Evolutionary conservation across 106 monocot species (phyloP), one percentile per base, ranked within the genome.

Genomic region (Apostasia ramifera): DNA sequence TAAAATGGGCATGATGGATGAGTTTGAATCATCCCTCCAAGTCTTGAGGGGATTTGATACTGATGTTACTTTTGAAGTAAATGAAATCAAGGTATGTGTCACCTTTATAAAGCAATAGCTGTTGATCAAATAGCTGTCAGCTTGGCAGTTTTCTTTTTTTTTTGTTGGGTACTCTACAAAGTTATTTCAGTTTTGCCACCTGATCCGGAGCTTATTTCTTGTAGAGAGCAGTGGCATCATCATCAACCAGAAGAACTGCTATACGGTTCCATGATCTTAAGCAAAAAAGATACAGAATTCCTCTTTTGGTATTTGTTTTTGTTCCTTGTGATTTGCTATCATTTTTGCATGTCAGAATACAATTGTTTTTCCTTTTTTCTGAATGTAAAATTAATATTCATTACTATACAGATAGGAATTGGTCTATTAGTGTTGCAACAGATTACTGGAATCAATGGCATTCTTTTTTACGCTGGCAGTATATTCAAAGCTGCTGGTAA

Each of bases 401-500:
- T 57, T 75, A 62, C 58, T 44, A 0, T 87, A 66, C 78, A 95
- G 95, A 78, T 97, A 66, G 95, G 95, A 76, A 89, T 89, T 81
- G 82, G 92, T 66, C 80, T 97, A 40, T 84, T 97, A 68, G 84
- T 92, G 49, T 67, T 89, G 51, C 92, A 95, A 70, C 91, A 95
- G 71, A 63, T 83, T 44, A 86, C 84, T 79, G 92, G 95, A 74
- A 91, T 97, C 63, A 97, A 97, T 79, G 95, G 77, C n/a, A 79
- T 97, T 66, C 55, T 97, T 15, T 97, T 97, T 85, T 97, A 97
- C 82, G 95, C 95, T 8, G 61, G 84, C 63, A 97, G 69, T 61
- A 97, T 97, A 57, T 97, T 97, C 74, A 89, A 92, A 85, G 67
- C 89, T 69, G 89, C 95, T 67, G 92, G 95, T 89, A 76, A 79